Base-by-base conservation (phyloP, 2,329 filamentous ascomycete species). In the Pseudopyricularia cyperi region DNA sequence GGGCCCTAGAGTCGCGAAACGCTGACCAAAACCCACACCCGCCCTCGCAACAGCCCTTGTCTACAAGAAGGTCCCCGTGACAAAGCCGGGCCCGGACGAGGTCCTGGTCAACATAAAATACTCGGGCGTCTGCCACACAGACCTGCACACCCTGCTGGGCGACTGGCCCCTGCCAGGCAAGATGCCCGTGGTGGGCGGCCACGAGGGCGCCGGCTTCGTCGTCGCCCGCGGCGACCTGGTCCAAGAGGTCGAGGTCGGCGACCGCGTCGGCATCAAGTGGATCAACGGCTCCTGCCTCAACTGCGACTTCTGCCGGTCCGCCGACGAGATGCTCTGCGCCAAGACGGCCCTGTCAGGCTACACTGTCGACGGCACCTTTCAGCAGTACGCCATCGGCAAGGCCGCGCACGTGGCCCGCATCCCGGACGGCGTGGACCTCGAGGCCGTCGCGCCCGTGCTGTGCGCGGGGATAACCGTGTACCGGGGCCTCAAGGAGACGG, bases 351-450 rank as follows among this genome's bases (percentile, higher is more conserved):
- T 95, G 39, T 94, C 89, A 1, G 91, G 91, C 53, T 95, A 94
- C 77, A 94, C 88, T 4, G 89, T 95, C 64, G 87, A 95, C 65
- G 90, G 90, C 32, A 83, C 83, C 42, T 96, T 96, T 78, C 90
- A 96, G 74, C 83, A 95, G 73, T 96, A 95, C 72, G 81, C 79
- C 66, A 80, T 95, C 59, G 89, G 83, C 59, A 94, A 95, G 68
- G 89, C 89, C 15, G 80, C 85, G 17, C 87, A 95, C 67, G 82
- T 93, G 15, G 87, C 89, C 28, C 82, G 84, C 59, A 84, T 96
- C 57, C 86, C 87, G 58, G 85, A 90, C 68, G 80, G 85, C 15
- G 78, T 84, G 56, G 73, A 80, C 54, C 81, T 95, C 46, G 89
- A 90, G 63, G 81, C 80, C 50, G 76, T 94, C 53, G 79, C 88